phyloP scores from a whole-genome alignment of 2,329 filamentous ascomycete species.

The Penicillium frequentans region DNA sequence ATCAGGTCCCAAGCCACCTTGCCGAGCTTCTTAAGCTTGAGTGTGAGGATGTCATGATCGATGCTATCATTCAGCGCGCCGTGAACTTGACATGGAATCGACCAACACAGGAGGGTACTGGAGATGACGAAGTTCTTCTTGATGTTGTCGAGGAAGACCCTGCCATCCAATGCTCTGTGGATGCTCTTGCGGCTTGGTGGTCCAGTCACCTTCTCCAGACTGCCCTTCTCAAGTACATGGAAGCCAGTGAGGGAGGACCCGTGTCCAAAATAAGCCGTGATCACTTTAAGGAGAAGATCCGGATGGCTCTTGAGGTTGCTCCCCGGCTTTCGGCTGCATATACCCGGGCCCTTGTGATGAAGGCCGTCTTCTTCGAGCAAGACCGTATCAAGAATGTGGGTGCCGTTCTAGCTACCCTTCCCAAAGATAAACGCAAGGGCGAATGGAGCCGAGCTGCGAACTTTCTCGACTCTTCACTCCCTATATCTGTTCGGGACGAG shows the following conservation, averaged over 20 bases:
- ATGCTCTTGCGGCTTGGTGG: constrained; percentile 90
- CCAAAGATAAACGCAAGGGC: constrained; percentile 36
- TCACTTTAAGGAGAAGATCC: constrained; percentile 56
- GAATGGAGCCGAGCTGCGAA: constrained; percentile 36
- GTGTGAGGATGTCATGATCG: constrained; percentile 77
- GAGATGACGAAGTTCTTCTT: constrained; percentile 68
- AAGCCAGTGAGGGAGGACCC: constrained; percentile 51
- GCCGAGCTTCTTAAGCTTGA: constrained; percentile 73
- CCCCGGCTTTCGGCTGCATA: constrained; percentile 75
- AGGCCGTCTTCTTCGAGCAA: constrained; percentile 58
- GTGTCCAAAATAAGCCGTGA: constrained; percentile 42
- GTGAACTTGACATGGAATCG: constrained; percentile 89
- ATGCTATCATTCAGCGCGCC: constrained; percentile 76
- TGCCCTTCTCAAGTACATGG: constrained; percentile 65
- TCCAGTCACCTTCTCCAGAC: constrained; percentile 72
- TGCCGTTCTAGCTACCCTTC: constrained; percentile 55
- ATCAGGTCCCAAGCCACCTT: constrained; percentile 74
- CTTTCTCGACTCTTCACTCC: constrained; percentile 57
- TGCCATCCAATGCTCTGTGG: constrained; percentile 80
- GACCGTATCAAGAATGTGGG: constrained; percentile 53
- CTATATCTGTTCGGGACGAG: constrained; percentile 51
- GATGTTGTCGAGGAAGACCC: constrained; percentile 82
- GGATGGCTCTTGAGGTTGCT: constrained; percentile 69
- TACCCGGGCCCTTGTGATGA: constrained; percentile 58
- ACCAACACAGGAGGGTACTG: constrained; percentile 67